phyloP scores from a whole-genome alignment of 805 yeast species.

The Ogataea methanolica region DNA sequence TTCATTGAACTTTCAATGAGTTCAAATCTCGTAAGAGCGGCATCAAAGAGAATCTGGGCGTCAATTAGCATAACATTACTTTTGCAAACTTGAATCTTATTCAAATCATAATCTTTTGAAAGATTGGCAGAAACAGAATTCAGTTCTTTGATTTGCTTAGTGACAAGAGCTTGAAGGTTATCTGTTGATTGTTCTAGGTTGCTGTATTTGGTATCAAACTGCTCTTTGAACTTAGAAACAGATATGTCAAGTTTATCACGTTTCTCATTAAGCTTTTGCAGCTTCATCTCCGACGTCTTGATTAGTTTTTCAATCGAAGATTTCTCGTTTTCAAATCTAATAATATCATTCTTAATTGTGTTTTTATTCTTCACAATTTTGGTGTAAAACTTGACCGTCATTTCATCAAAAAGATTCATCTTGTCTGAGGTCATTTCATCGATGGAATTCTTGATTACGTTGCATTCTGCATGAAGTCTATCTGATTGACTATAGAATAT shows the following conservation, averaged over 20 bases:
- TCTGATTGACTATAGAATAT: conserved; percentile 6
- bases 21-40: conserved; percentile 25
- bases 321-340: conserved; percentile 5
- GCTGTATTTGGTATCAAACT: neutral
- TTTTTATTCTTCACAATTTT: conserved; percentile 5
- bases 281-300: conserved; percentile 2
- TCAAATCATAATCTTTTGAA: conserved; percentile 13
- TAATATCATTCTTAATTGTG: conserved; percentile 7
- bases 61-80: conserved; percentile 21
- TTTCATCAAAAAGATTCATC: neutral
- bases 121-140: conserved; percentile 6
- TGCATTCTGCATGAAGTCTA: conserved; percentile 9
- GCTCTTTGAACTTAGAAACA: neutral
- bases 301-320: conserved; percentile 3
- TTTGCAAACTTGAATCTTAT: conserved; percentile 22
- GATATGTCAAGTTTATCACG: conserved; percentile 1
- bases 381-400: conserved; percentile 1
- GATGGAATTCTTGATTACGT: conserved; percentile 3
- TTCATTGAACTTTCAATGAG: conserved; percentile 12
- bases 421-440: conserved; percentile 4
- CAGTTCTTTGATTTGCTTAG: conserved; percentile 5
- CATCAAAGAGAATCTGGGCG: conserved; percentile 25
- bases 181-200: conserved; percentile 2
- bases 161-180: conserved; percentile 4
- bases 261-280: conserved; percentile 1